Base-by-base conservation (phyloP, 441 rosid genomes). In the Cnidoscolus chayamansa region DNA sequence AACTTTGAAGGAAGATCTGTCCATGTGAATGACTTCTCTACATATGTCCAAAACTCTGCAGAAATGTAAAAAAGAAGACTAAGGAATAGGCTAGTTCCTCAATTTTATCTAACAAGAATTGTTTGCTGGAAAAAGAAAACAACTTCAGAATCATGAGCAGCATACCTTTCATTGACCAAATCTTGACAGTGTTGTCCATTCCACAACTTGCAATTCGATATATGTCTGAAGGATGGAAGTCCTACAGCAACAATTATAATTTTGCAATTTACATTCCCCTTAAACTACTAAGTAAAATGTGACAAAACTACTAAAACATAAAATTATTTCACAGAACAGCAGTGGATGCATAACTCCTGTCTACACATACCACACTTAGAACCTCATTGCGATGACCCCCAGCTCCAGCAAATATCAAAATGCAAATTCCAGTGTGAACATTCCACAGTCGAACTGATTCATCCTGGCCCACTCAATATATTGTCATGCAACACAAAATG, bases 361-460 rank as follows among this genome's bases (percentile, higher is more conserved):
- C 63, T 20, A 31, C 68, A 78, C 89, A 82, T 73, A 92, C 99
- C 89, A 95, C 99, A 74, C 99, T 92, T 78, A 95, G 71, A 76
- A 95, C 98, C 88, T 92, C 98, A 67, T 95, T 89, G 79, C 98
- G 96, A 66, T 95, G 98, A 63, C 98, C 99, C 74, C 97, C 97
- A 30, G 93, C 92, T 80, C 99, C 99, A 84, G 99, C 88, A 86
- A 94, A 92, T 83, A 92, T 85, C 86, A 94, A 81, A 78, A 94
- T 86, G 81, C 99, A 94, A 74, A 94, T 89, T 76, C 99, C 99
- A 64, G 98, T 90, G 70, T 94, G 93, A 81, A 90, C 88, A 81
- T 94, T 92, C 98, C 99, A 92, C 66, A 94, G 80, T 63, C 99
- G 88, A 80, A 94, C 92, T 1, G 99, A 94, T 80, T 91, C 99